Percentiles rank a stretch among this genome's conserved stretches.
phyloP scores from a whole-genome alignment of 192 early-diverging fungal genomes.

The Backusella mclennaniae region DNA sequence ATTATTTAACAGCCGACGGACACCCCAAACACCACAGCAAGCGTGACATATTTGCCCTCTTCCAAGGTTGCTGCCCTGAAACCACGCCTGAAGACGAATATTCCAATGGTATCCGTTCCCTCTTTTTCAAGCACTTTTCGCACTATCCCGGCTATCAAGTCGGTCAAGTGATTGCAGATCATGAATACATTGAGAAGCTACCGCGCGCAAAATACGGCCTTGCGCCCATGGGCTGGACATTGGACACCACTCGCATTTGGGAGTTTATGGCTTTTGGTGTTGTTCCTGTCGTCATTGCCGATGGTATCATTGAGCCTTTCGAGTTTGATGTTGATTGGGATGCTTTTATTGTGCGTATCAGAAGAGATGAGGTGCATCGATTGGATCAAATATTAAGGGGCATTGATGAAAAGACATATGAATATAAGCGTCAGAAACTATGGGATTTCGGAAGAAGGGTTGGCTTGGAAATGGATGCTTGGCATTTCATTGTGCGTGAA shows the following conservation, averaged over 20 bases:
- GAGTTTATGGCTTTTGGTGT: constrained; percentile 53
- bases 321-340: constrained; percentile 51
- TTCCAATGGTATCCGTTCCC: constrained; percentile 39
- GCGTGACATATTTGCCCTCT: constrained; percentile 36
- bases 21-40: constrained; percentile 15
- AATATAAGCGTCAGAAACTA: constrained; percentile 30
- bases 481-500: constrained; percentile 48
- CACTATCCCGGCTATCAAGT: constrained; percentile 41
- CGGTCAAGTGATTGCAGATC: constrained; percentile 17
- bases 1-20: constrained; percentile 27
- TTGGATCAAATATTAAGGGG: constrained; percentile 31
- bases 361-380: constrained; percentile 41
- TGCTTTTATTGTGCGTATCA: constrained; percentile 35
- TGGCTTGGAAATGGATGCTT: constrained; percentile 37
- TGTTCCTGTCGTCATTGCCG: constrained; percentile 47
- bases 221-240: constrained; percentile 42
- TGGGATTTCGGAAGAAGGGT: constrained; percentile 42
- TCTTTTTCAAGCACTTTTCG: constrained; percentile 36
- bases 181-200: constrained; percentile 41
- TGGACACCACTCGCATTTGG: constrained; percentile 45
- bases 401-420: constrained; percentile 42
- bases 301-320: constrained; percentile 50
- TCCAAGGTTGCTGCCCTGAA: constrained; percentile 37
- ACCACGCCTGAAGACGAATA: constrained; percentile 32
- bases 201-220: constrained; percentile 43